Percentiles rank a stretch among this genome's conserved stretches.
These are phyloP conservation scores for Phialocephala sp. DNA, from an alignment of 2,329 filamentous ascomycete genomes.

Conservation along the genomic window DNA sequence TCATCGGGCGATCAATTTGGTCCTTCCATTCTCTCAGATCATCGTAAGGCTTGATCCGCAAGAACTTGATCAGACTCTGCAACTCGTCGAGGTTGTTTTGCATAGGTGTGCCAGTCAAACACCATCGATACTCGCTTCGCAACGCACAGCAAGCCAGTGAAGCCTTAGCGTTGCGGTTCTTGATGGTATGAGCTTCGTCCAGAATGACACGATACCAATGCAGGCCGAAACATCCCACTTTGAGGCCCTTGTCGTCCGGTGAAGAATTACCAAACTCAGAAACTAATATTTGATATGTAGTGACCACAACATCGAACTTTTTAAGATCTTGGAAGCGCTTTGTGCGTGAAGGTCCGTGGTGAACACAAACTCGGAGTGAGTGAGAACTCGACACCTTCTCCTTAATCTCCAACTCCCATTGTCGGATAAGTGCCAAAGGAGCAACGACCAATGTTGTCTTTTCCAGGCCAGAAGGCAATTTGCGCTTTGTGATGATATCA, in stretches of 20 bases:
- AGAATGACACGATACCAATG: constrained; percentile 96
- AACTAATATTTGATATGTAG: constrained; percentile 93
- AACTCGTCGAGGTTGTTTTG: constrained; percentile 98
- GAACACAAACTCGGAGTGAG: constrained; percentile 80
- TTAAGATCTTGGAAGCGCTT: constrained; percentile 79
- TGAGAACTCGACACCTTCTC: constrained; percentile 76
- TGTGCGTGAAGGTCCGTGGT: constrained; percentile 86
- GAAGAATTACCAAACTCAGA: constrained; percentile 82
- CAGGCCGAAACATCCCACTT: constrained; percentile 86
- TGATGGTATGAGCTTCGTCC: constrained; percentile 97
- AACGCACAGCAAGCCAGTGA: constrained; percentile 91
- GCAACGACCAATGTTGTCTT: constrained; percentile 91
- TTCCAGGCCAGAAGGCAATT: constrained; percentile 70
- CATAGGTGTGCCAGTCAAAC: constrained; percentile 93
- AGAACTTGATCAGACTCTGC: constrained; percentile 90
- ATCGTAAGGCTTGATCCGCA: constrained; percentile 90
- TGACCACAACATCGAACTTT: constrained; percentile 92
- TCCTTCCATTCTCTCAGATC: constrained; percentile 88
- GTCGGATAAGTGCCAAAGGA: constrained; percentile 90
- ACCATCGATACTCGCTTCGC: constrained; percentile 90
- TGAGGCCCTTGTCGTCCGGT: constrained; percentile 63
- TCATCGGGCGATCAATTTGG: constrained; percentile 88
- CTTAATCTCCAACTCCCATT: constrained; percentile 94
- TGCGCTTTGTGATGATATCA: constrained; percentile 66
- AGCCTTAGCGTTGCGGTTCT: constrained; percentile 95